Conservation (phyloP, 495 filamentous ascomycete species). For the Aspergillus funiculosus region DNA sequence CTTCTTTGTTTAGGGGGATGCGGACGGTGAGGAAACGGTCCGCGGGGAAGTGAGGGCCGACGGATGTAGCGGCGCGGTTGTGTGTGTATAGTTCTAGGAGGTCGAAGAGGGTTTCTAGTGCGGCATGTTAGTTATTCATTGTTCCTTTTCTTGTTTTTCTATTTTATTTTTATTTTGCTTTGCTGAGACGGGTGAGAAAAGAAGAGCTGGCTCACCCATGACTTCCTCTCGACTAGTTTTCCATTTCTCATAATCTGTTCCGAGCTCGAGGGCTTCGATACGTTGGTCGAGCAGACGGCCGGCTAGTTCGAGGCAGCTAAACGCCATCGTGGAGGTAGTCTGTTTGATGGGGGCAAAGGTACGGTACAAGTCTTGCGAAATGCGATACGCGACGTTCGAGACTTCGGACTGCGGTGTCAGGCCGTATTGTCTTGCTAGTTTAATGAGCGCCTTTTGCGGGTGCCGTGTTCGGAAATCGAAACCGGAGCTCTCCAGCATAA, state of each 20-base stretch:
- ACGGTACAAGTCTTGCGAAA: conserved; percentile 83
- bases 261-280: conserved; percentile 40
- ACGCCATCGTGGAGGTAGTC: conserved; percentile 67
- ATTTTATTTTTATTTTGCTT: too few species aligned
- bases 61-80: conserved; percentile 61
- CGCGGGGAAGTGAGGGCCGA: conserved; percentile 64
- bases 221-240: conserved; percentile 61
- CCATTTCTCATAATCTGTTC: conserved; percentile 48
- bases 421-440: conserved; percentile 55
- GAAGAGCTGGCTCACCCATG: conserved; percentile 54
- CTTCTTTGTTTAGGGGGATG: conserved; percentile 76
- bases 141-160: too few species aligned
- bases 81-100: conserved; percentile 84
- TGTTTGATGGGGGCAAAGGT: conserved; percentile 91
- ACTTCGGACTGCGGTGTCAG: conserved; percentile 49
- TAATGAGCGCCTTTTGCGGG: conserved; percentile 75
- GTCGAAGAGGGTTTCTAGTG: conserved; percentile 74
- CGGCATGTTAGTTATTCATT: not conserved
- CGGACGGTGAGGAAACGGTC: conserved; percentile 76
- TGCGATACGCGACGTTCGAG: conserved; percentile 63
- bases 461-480: conserved; percentile 94
- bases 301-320: conserved; percentile 77
- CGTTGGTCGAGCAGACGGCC: conserved; percentile 54
- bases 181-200: too few species aligned
- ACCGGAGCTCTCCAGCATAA: conserved; percentile 87